phyloP scores from a whole-genome alignment of 2,329 filamentous ascomycete species.

The Phyllachora maydis region DNA sequence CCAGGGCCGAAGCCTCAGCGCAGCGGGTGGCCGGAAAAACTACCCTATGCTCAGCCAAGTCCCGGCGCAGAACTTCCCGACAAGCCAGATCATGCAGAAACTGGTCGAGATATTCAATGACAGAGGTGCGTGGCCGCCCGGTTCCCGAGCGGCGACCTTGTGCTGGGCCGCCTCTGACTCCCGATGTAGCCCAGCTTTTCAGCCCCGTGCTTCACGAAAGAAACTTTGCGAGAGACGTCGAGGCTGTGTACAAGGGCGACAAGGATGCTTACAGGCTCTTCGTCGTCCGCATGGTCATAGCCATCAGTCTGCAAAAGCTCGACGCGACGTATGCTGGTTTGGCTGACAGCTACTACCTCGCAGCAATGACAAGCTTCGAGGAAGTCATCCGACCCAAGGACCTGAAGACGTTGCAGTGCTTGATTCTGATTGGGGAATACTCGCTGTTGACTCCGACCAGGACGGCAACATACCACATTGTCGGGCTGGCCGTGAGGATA shows the following conservation, averaged over 20 bases:
- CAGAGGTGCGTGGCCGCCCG: constrained; percentile 36
- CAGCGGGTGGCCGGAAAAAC: constrained; percentile 45
- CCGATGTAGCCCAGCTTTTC: constrained; percentile 64
- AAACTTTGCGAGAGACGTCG: constrained; percentile 52
- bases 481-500: constrained; percentile 71
- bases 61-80: constrained; percentile 57
- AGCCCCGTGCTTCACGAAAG: constrained; percentile 75
- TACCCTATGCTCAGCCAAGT: constrained; percentile 81
- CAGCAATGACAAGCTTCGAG: constrained; percentile 70
- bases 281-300: constrained; percentile 74
- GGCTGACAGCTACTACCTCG: constrained; percentile 86
- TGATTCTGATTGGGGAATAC: constrained; percentile 74
- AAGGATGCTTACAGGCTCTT: constrained; percentile 73
- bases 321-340: constrained; percentile 79
- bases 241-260: constrained; percentile 61
- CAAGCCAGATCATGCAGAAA: constrained; percentile 50
- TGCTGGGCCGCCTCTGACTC: no score
- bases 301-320: constrained; percentile 85
- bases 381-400: constrained; percentile 74
- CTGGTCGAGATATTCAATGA: constrained; percentile 72
- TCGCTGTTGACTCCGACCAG: constrained; percentile 81
- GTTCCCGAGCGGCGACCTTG: constrained; percentile 7
- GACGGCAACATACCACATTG: constrained; percentile 82
- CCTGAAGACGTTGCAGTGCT: constrained; percentile 73
- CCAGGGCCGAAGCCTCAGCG: constrained; percentile 22